Evolutionary conservation across 495 filamentous ascomycete species (phyloP).

Genomic region (Collariella sp.): DNA sequence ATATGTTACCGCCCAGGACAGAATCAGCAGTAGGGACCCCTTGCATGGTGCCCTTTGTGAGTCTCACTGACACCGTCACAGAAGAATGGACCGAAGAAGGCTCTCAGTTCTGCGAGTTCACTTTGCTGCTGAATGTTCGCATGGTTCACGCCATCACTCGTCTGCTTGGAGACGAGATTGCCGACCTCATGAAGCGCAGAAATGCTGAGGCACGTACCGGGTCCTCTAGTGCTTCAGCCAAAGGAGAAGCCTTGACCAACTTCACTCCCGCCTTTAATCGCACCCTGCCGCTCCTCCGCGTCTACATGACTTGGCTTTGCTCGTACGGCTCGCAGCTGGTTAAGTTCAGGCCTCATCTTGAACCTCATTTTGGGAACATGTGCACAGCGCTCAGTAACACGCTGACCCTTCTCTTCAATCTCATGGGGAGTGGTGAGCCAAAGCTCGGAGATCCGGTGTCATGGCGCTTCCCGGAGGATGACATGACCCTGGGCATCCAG

Average conservation of each 20-base stretch:
- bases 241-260: slow-evolving; percentile 12
- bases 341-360: slow-evolving; percentile 32
- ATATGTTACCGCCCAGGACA: slow-evolving; percentile 57
- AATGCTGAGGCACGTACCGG: background rate
- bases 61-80: slow-evolving; percentile 21
- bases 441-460: slow-evolving; percentile 25
- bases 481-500: slow-evolving; percentile 34
- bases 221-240: background rate
- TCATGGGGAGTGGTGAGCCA: slow-evolving; percentile 22
- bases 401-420: slow-evolving; percentile 27
- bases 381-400: slow-evolving; percentile 31
- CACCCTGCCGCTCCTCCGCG: slow-evolving; percentile 30
- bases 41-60: background rate
- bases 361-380: slow-evolving; percentile 35
- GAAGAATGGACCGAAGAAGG: slow-evolving; percentile 31
- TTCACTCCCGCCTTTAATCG: slow-evolving; percentile 20
- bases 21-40: slow-evolving; percentile 46
- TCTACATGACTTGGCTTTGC: slow-evolving; percentile 40
- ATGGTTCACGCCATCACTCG: slow-evolving; percentile 72
- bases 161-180: slow-evolving; percentile 41
- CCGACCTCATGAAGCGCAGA: slow-evolving; percentile 15
- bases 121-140: slow-evolving; percentile 71
- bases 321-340: slow-evolving; percentile 30
- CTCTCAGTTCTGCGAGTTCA: slow-evolving; percentile 57
- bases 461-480: slow-evolving; percentile 33